Conservation (phyloP, 495 filamentous ascomycete genomes). For the Penicillium bovifimosum region DNA sequence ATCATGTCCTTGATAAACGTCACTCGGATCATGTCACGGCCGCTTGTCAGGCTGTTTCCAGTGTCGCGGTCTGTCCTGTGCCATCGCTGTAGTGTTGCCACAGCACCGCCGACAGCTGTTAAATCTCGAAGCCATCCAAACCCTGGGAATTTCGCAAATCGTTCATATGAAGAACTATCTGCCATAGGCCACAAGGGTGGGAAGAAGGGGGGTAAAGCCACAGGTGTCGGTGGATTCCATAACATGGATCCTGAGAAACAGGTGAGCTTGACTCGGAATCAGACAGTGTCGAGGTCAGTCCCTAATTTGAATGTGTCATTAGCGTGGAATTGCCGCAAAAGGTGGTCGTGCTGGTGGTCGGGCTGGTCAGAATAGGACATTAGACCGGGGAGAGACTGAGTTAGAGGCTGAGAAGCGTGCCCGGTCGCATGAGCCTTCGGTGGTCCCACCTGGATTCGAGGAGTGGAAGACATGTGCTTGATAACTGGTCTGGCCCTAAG, state of each 20-base stretch:
- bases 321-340: slow-evolving; percentile 47
- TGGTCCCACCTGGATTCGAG: slow-evolving; percentile 22
- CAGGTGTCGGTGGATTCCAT: slow-evolving; percentile 25
- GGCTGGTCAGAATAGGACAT: slow-evolving; percentile 30
- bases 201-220: slow-evolving; percentile 31
- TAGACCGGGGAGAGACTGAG: slow-evolving; percentile 5
- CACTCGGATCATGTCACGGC: not conserved
- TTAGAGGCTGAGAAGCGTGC: slow-evolving; percentile 2
- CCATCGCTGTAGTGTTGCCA: slow-evolving; percentile 10
- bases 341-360: slow-evolving; percentile 44
- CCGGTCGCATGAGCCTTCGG: slow-evolving; percentile 13
- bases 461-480: slow-evolving; percentile 19
- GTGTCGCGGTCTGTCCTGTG: not conserved
- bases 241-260: slow-evolving; percentile 43
- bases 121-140: slow-evolving; percentile 37
- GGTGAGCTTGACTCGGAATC: slow-evolving; percentile 22
- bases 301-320: not conserved
- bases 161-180: slow-evolving; percentile 1
- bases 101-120: slow-evolving; percentile 11
- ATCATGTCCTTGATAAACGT: not conserved
- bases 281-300: not conserved
- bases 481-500: not conserved
- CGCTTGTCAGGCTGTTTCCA: slow-evolving; percentile 3
- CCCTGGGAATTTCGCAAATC: slow-evolving; percentile 51
- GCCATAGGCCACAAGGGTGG: slow-evolving; percentile 29